Evolutionary conservation across 2,329 filamentous ascomycete species (phyloP).

Genomic region (Salinomyces thailandicus): DNA sequence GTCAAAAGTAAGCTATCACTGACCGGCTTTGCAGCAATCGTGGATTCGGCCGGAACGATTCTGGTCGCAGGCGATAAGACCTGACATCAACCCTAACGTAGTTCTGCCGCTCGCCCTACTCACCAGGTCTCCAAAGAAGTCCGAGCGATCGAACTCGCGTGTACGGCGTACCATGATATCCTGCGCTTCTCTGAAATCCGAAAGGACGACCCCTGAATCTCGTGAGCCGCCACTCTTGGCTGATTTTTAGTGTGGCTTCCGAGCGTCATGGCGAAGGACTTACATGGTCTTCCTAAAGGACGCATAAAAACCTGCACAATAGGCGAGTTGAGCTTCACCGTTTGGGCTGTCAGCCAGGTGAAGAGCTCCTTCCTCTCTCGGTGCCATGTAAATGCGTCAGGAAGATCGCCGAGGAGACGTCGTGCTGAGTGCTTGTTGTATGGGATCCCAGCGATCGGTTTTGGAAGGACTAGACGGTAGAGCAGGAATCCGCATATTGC

Average conservation of each 20-base stretch:
- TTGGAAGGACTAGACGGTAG: slow-evolving; percentile 23
- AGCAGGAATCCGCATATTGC: background rate
- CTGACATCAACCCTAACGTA: too few relatives aligned
- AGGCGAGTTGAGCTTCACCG: slow-evolving; percentile 26
- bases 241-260: slow-evolving; percentile 21
- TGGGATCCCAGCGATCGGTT: slow-evolving; percentile 38
- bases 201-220: slow-evolving; percentile 23
- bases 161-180: slow-evolving; percentile 36
- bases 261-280: too few relatives aligned
- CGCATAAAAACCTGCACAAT: slow-evolving; percentile 40
- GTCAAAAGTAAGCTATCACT: background rate
- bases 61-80: too few relatives aligned
- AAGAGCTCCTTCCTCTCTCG: slow-evolving; percentile 21
- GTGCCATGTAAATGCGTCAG: slow-evolving; percentile 30
- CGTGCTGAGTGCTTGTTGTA: slow-evolving; percentile 31
- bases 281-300: slow-evolving; percentile 33
- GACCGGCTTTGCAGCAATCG: too few relatives aligned
- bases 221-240: background rate
- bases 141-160: slow-evolving; percentile 37
- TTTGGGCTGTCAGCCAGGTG: slow-evolving; percentile 8
- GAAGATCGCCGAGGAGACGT: slow-evolving; percentile 35
- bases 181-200: slow-evolving; percentile 34
- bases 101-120: too few relatives aligned
- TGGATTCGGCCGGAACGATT: too few relatives aligned
- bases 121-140: slow-evolving; percentile 21